These are phyloP conservation scores for Onygenales sp. DNA, from an alignment of 2,329 filamentous ascomycete species.

Conservation along the genomic window DNA sequence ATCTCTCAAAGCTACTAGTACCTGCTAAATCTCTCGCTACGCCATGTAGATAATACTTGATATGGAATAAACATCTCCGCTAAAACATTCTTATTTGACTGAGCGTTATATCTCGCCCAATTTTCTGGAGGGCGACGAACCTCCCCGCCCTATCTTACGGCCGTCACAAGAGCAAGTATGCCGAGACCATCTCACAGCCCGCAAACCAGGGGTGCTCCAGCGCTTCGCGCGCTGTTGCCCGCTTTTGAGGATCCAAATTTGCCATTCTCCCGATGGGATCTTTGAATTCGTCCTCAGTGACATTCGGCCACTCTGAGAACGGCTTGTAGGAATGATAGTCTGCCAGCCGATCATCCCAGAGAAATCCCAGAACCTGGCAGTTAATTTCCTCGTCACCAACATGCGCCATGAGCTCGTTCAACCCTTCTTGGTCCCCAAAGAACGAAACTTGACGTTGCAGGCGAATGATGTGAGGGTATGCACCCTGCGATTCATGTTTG, in stretches of 20 bases:
- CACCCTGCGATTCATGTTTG: slow-evolving; percentile 27
- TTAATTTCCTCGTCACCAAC: slow-evolving; percentile 24
- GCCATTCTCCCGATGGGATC: slow-evolving; percentile 19
- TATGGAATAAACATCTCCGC: no score
- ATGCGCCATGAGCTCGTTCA: slow-evolving; percentile 29
- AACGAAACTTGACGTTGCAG: slow-evolving; percentile 38
- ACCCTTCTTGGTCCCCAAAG: slow-evolving; percentile 34
- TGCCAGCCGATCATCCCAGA: slow-evolving; percentile 23
- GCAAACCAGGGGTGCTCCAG: slow-evolving; percentile 22
- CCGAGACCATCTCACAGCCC: slow-evolving; percentile 2
- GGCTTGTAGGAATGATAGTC: slow-evolving; percentile 23
- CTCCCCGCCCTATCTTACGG: no score
- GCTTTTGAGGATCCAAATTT: slow-evolving; percentile 20
- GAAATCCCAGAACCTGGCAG: slow-evolving; percentile 21
- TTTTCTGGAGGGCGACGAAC: no score
- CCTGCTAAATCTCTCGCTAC: no score
- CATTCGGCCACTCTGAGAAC: slow-evolving; percentile 22
- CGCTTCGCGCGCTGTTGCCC: slow-evolving; percentile 20
- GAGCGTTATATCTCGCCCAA: no score
- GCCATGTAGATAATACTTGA: no score
- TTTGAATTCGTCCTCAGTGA: slow-evolving; percentile 19
- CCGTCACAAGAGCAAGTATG: no score
- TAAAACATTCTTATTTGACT: no score
- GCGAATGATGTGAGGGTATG: slow-evolving; percentile 24
- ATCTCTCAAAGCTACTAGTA: no score